Evolutionary conservation across 805 yeast species (phyloP).

Genomic region (Ogataea haglerorum): DNA sequence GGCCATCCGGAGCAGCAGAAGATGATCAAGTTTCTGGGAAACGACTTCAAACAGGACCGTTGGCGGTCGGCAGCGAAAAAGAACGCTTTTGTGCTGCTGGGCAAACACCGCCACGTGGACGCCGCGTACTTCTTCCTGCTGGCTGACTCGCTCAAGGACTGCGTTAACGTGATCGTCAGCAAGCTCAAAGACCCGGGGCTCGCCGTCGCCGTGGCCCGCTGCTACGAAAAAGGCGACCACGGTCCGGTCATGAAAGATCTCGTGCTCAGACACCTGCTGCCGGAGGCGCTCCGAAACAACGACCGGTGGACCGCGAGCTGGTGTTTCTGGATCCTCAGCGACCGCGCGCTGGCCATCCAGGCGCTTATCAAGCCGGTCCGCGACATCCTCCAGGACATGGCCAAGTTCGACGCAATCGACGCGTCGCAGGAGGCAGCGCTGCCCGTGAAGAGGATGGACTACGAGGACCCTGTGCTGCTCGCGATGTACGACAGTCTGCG

Average conservation of each 20-base stretch:
- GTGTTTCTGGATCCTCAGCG: conserved; percentile 65
- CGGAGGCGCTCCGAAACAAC: conserved; percentile 55
- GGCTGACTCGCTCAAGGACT: conserved; percentile 72
- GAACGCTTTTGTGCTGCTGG: conserved; percentile 85
- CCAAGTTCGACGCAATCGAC: conserved; percentile 24
- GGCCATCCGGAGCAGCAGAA: conserved; percentile 81
- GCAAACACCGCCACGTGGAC: conserved; percentile 82
- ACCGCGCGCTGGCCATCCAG: conserved; percentile 52
- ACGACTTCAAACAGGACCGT: conserved; percentile 70
- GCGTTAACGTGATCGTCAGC: conserved; percentile 66
- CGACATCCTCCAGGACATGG: conserved; percentile 29
- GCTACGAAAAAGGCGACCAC: conserved; percentile 58
- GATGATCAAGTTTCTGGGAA: conserved; percentile 69
- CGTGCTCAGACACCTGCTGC: conserved; percentile 49
- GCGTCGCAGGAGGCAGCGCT: conserved; percentile 35
- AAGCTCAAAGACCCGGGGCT: conserved; percentile 67
- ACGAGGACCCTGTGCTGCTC: conserved; percentile 79
- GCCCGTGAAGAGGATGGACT: conserved; percentile 32
- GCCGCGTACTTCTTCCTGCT: conserved; percentile 87
- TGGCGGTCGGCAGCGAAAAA: conserved; percentile 90
- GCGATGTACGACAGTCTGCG: conserved; percentile 63
- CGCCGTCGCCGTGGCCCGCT: conserved; percentile 78
- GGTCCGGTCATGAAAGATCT: conserved; percentile 51
- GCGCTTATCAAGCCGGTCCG: conserved; percentile 59
- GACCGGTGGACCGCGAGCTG: conserved; percentile 83